Conservation (phyloP, 768 basidiomycete species). For the Rhizopogon vesiculosus region DNA sequence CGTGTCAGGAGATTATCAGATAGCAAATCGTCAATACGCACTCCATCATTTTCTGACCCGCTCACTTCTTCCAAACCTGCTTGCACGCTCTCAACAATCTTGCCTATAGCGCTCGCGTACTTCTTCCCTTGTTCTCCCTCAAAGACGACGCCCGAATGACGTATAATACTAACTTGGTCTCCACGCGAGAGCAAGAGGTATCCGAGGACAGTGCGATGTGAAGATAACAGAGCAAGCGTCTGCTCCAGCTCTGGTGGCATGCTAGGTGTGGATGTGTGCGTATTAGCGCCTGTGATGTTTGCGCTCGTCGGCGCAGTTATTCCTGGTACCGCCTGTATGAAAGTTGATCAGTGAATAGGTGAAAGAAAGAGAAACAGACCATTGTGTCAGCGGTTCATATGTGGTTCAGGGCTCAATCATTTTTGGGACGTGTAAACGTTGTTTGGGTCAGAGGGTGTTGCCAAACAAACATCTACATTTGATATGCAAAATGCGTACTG, state of each 20-base stretch:
- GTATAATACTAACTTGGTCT: conserved; percentile 71
- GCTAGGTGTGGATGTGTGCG: conserved; percentile 10
- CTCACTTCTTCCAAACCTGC: conserved; percentile 76
- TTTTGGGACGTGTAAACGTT: neutral
- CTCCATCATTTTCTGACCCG: conserved; percentile 54
- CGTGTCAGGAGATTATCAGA: neutral
- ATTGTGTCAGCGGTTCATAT: neutral
- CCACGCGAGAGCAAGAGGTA: conserved; percentile 80
- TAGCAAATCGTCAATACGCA: conserved; percentile 28
- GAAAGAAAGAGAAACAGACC: neutral
- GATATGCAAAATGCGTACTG: no score
- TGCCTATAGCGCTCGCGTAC: conserved; percentile 66
- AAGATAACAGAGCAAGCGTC: conserved; percentile 68
- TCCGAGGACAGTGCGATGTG: conserved; percentile 82
- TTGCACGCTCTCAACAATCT: conserved; percentile 77
- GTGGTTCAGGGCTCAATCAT: neutral
- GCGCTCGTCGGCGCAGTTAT: conserved; percentile 10
- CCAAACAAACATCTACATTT: neutral
- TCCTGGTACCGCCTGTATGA: conserved; percentile 4
- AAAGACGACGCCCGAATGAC: conserved; percentile 80
- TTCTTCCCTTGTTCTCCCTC: conserved; percentile 79
- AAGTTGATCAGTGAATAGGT: neutral
- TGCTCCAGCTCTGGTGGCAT: conserved; percentile 82
- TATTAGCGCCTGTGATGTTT: conserved; percentile 6
- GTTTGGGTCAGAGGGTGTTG: neutral